These are phyloP conservation scores for Colletotrichum spaethianum DNA, from an alignment of 2,329 filamentous ascomycete genomes.

Conservation along the genomic window DNA sequence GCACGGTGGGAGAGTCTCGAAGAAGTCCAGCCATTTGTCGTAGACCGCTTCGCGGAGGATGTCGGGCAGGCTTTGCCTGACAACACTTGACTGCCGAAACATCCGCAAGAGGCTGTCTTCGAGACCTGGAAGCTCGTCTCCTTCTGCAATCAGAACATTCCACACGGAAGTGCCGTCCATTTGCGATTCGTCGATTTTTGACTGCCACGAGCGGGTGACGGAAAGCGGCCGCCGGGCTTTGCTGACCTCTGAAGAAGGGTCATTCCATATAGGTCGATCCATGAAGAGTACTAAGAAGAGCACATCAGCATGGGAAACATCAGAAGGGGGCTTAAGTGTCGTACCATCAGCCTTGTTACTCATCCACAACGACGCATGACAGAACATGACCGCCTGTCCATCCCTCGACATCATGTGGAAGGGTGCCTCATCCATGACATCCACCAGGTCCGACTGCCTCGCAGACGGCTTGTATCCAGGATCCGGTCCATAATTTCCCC, in stretches of 20 bases:
- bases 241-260: conserved; percentile 34
- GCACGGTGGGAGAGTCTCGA: conserved; percentile 44
- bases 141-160: conserved; percentile 39
- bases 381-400: conserved; percentile 48
- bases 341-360: conserved; percentile 43
- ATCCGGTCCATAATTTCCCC: not conserved
- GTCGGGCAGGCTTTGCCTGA: conserved; percentile 33
- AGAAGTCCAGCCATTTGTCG: conserved; percentile 54
- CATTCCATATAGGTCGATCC: conserved; percentile 47
- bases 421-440: conserved; percentile 42
- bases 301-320: conserved; percentile 7
- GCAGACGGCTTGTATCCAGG: conserved; percentile 18
- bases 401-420: conserved; percentile 41
- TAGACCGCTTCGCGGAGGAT: conserved; percentile 45
- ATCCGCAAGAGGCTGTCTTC: conserved; percentile 34
- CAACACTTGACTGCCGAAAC: conserved; percentile 20
- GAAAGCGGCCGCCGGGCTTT: conserved; percentile 42
- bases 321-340: not conserved
- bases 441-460: conserved; percentile 38
- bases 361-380: conserved; percentile 53
- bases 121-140: conserved; percentile 33
- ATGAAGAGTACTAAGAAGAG: conserved; percentile 48
- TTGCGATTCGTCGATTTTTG: conserved; percentile 38
- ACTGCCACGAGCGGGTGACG: conserved; percentile 35
- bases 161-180: conserved; percentile 38